Evolutionary conservation across 371 early-diverging fungal species (phyloP).

Genomic region (Sporodiniella umbellata): DNA sequence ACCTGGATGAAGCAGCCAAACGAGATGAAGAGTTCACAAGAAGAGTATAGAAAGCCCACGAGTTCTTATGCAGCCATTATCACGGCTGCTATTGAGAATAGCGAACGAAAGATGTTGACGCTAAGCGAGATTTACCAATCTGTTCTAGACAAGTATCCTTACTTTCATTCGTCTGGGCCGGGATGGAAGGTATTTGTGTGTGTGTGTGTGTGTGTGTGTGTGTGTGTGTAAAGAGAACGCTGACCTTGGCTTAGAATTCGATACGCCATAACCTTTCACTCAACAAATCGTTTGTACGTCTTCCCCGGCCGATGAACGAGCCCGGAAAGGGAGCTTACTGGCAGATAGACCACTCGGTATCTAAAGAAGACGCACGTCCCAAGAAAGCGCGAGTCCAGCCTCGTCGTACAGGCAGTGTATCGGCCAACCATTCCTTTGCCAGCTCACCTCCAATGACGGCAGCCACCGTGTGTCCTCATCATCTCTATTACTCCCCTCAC

Average conservation of each 20-base stretch:
- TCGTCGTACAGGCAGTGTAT: conserved; percentile 23
- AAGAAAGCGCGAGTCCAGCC: conserved; percentile 18
- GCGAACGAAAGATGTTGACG: conserved; percentile 68
- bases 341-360: conserved; percentile 60
- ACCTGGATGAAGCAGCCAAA: no score
- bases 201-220: no score
- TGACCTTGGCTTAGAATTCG: conserved; percentile 86
- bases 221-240: no score
- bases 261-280: conserved; percentile 96
- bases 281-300: conserved; percentile 88
- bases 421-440: conserved; percentile 14
- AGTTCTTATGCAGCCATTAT: conserved; percentile 89
- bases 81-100: conserved; percentile 78
- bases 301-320: conserved; percentile 84
- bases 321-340: conserved; percentile 98
- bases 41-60: conserved; percentile 65
- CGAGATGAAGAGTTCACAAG: conserved; percentile 14
- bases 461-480: neutral
- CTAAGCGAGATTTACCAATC: conserved; percentile 89
- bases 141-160: conserved; percentile 78
- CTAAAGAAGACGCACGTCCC: conserved; percentile 21
- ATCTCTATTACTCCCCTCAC: neutral
- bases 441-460: conserved; percentile 6
- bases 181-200: conserved; percentile 91
- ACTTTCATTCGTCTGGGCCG: conserved; percentile 68